These are phyloP conservation scores for Tulasnella sp. DNA, from an alignment of 768 basidiomycete genomes.

Conservation along the genomic window DNA sequence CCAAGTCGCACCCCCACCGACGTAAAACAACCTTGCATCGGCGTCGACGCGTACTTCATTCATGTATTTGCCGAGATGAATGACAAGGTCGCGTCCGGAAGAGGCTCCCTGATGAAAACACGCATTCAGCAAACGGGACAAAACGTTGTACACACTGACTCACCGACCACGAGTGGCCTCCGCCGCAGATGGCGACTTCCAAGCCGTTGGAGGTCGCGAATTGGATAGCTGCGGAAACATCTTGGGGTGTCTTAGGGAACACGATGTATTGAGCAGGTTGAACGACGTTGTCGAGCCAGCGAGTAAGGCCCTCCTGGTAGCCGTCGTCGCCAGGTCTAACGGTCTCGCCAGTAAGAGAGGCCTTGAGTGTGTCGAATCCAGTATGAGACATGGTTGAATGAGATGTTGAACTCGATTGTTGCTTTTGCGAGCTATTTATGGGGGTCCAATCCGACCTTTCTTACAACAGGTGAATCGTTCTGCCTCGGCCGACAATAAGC, in stretches of 20 bases:
- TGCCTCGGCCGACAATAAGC: too few relatives aligned
- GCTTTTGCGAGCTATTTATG: too few relatives aligned
- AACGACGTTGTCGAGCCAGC: neutral
- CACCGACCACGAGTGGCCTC: conserved; percentile 23
- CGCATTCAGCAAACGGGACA: neutral
- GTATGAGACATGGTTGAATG: neutral
- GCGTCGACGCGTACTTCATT: conserved; percentile 24
- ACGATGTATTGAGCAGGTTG: conserved; percentile 8
- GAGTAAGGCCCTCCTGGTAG: neutral
- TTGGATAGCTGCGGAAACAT: conserved; percentile 20
- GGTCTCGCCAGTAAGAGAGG: neutral
- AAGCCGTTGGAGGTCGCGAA: conserved; percentile 18
- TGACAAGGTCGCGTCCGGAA: conserved; percentile 27
- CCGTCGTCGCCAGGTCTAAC: neutral
- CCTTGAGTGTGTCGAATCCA: neutral
- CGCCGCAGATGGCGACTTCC: conserved; percentile 25
- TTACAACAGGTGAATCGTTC: too few relatives aligned
- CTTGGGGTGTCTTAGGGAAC: conserved; percentile 21
- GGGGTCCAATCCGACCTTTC: too few relatives aligned
- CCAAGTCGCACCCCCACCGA: conserved; percentile 25
- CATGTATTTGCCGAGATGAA: conserved; percentile 26
- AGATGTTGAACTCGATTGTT: too few relatives aligned
- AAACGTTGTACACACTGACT: neutral
- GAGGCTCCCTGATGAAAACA: conserved; percentile 20
- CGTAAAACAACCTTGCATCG: conserved; percentile 23